Evolutionary conservation across 1,284 basidiomycete species (phyloP).

Genomic region (Microbotryum scabiosae): DNA sequence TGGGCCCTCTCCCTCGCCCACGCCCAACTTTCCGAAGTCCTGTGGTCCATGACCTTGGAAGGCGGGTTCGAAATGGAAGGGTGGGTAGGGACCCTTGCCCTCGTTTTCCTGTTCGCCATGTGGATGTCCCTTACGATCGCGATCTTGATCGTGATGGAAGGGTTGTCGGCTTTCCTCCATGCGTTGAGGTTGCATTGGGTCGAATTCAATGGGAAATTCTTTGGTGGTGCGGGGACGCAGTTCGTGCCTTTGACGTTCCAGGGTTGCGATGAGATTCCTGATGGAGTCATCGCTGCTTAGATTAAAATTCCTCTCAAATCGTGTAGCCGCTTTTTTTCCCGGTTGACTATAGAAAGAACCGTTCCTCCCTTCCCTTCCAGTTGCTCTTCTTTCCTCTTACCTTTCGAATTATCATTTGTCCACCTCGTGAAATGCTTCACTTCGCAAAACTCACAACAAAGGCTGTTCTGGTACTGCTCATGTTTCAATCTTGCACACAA

Average conservation of each 20-base stretch:
- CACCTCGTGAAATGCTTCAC: no score
- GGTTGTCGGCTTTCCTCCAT: slow-evolving; percentile 88
- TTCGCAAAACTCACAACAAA: no score
- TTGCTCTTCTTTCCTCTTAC: no score
- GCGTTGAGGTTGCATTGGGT: slow-evolving; percentile 91
- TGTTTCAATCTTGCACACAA: no score
- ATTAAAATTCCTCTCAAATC: no score
- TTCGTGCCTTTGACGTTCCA: slow-evolving; percentile 34
- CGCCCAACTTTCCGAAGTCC: slow-evolving; percentile 90
- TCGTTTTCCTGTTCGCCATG: slow-evolving; percentile 52
- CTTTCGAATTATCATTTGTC: no score
- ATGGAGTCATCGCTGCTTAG: slow-evolving; percentile 8
- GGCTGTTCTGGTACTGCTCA: no score
- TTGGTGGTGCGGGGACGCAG: slow-evolving; percentile 29
- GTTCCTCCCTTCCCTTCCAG: no score
- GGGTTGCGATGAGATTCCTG: slow-evolving; percentile 25
- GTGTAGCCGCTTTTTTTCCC: no score
- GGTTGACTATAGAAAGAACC: no score
- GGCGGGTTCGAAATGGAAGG: slow-evolving; percentile 50
- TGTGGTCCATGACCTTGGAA: slow-evolving; percentile 49
- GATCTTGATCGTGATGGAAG: slow-evolving; percentile 42
- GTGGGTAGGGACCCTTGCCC: slow-evolving; percentile 41
- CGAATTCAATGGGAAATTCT: slow-evolving; percentile 43
- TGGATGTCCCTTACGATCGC: slow-evolving; percentile 2
- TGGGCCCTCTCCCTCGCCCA: slow-evolving; percentile 98